Base-by-base conservation (phyloP, 2,329 filamentous ascomycete species). In the Colletotrichum siamense region DNA sequence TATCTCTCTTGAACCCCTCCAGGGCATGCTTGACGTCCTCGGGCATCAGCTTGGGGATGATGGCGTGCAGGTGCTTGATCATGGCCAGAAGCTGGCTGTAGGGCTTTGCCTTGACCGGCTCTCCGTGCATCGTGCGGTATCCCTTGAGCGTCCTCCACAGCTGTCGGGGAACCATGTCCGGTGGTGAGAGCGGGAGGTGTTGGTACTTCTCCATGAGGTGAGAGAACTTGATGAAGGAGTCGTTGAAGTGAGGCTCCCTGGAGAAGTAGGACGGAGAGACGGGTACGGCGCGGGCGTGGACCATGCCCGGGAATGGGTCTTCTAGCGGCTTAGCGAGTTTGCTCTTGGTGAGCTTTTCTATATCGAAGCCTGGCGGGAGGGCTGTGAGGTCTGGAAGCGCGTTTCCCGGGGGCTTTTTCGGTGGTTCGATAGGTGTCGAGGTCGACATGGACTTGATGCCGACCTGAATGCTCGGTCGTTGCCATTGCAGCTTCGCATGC, bases 241-340 rank as follows among this genome's bases (percentile, higher is more conserved):
- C 97, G 85, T 94, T 97, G 88, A 98, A 98, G 71, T 91, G 89
- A 3, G 96, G 94, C 77, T 94, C 94, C 69, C 94, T 94, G 69
- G 95, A 96, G 88, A 99, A 99, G 87, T 99, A 99, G n/a, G 96
- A 97, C 4, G 95, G 93, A 44, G 96, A 98, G 30, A 91, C 90
- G 24, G 97, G 97, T 44, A 98, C 88, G 26, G 98, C 88, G 79
- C 97, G 95, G 69, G 95, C 93, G 79, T 92, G 90, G 30, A 81
- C 79, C 32, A 85, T 78, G 59, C 81, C 82, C 13, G 82, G 76
- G n/a, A 84, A 82, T 1, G 84, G 82, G 0, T 82, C 78, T 16
- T 79, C 57, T 32, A 73, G 76, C 12, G 74, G 73, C 22, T 49
- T 32, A 13, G 28, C 16, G 9, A 75, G 36, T 15, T n/a, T 76